phyloP scores from a whole-genome alignment of 345 rosid species.

The Combretum micranthum region DNA sequence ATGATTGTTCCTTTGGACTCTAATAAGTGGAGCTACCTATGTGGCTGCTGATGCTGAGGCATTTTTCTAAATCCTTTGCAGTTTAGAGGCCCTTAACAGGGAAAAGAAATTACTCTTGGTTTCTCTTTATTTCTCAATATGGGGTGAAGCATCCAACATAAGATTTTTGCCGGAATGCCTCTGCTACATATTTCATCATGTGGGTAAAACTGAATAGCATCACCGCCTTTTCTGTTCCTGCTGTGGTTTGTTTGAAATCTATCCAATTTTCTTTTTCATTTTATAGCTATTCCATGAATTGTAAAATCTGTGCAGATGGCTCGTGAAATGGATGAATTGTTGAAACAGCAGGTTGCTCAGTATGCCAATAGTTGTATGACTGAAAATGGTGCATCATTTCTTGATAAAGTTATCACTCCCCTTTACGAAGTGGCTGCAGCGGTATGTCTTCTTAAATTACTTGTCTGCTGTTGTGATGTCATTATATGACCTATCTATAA shows the following conservation, averaged over 20 bases:
- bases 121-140: conserved; percentile 75
- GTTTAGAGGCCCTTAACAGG: conserved; percentile 71
- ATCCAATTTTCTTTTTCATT: not conserved
- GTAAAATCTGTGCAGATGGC: conserved; percentile 53
- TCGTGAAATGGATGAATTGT: conserved; percentile 83
- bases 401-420: conserved; percentile 74
- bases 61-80: conserved; percentile 21
- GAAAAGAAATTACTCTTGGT: conserved; percentile 78
- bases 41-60: conserved; percentile 5
- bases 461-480: not conserved
- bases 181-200: conserved; percentile 84
- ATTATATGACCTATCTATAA: no score
- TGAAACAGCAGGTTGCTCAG: conserved; percentile 65
- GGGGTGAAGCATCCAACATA: conserved; percentile 51
- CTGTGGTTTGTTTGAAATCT: not conserved
- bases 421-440: conserved; percentile 78
- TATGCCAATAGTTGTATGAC: conserved; percentile 73
- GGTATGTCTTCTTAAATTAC: conserved; percentile 34
- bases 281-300: not conserved
- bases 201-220: conserved; percentile 22
- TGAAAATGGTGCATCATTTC: conserved; percentile 65
- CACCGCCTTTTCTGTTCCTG: not conserved
- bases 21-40: not conserved
- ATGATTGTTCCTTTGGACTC: no score
- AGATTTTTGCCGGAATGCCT: conserved; percentile 26